A percentile compares a stretch with the other conserved stretches of the same genome.
These are phyloP conservation scores for Prunus fruticosa DNA, from an alignment of 306 rosid species.

Conservation along the genomic window DNA sequence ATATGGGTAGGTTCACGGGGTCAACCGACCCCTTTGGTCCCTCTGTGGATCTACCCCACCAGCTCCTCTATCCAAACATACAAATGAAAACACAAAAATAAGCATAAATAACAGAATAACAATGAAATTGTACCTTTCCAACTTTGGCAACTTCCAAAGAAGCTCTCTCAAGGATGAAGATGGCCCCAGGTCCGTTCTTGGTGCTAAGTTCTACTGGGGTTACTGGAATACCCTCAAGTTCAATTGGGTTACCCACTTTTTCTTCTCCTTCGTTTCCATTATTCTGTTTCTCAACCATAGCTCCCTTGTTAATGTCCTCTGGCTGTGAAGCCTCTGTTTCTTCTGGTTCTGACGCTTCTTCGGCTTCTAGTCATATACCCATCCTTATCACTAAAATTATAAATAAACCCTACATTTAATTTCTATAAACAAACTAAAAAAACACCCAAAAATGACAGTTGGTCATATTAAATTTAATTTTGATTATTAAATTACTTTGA, in stretches of 20 bases:
- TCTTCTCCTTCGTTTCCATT: slow-evolving; percentile 16
- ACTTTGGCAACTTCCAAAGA: slow-evolving; percentile 80
- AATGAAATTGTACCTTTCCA: slow-evolving; percentile 56
- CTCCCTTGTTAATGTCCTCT: slow-evolving; percentile 19
- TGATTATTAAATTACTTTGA: too few relatives aligned
- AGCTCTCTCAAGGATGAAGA: slow-evolving; percentile 83
- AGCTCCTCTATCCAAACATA: not conserved
- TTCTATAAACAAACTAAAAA: too few relatives aligned
- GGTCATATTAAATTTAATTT: too few relatives aligned
- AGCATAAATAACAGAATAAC: not conserved
- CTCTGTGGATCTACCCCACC: not conserved
- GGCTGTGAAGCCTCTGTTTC: slow-evolving; percentile 6
- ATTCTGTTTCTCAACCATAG: slow-evolving; percentile 5
- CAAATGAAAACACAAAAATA: not conserved
- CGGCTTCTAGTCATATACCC: too few relatives aligned
- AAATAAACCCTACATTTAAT: too few relatives aligned
- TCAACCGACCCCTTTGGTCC: too few relatives aligned
- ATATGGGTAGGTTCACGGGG: too few relatives aligned
- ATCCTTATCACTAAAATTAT: too few relatives aligned
- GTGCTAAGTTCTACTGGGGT: slow-evolving; percentile 27
- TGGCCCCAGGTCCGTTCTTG: slow-evolving; percentile 40
- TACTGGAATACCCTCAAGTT: slow-evolving; percentile 54
- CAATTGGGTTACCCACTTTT: slow-evolving; percentile 9
- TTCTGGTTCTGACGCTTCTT: not conserved
- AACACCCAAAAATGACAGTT: too few relatives aligned